Base-by-base conservation (phyloP, 768 basidiomycete species). In the Pleurotus eryngii region DNA sequence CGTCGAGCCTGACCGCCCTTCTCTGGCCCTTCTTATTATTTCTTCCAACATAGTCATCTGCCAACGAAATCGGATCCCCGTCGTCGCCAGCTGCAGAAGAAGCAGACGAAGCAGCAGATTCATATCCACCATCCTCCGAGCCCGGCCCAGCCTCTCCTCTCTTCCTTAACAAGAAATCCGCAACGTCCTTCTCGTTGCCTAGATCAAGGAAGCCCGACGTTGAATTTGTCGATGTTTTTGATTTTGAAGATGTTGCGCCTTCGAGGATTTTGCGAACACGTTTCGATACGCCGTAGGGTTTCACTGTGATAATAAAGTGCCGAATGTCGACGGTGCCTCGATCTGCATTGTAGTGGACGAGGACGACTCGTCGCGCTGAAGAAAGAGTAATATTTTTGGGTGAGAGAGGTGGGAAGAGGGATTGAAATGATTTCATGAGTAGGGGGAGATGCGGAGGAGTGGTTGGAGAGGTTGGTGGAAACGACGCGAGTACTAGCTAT, bases 361-460 rank as follows among this genome's bases (percentile, higher is more conserved):
- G 87, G 35, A 98, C 92, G 56, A 99, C 89, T 64, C 97, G 86
- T 30, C 97, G 91, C 3, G 95, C 95, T 30, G 92, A 90, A 53
- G 95, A 89, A 50, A 93, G 84, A 18, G 84, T 82, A 68, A 94
- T 78, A 30, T 84, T 81, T 64, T 90, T 81, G 1, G 92, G 92
- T 9, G 91, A 80, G 47, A 99, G 90, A 0, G 97, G 89, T 4
- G 97, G 97, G 74, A 98, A 99, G 59, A 99, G 77, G 27, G 92
- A 88, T 70, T 98, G 97, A 75, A 99, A 97, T 58, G 94, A 85
- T 72, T 97, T 97, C 82, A 95, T 89, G 67, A 98, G 82, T 57
- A 98, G 87, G 38, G 92, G 81, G 39, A 98, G 80, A 68, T 98
- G 94, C 2, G 87, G 84, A 2, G 92, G 89, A 2, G 88, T 88